A percentile compares a stretch with the other conserved stretches of the same genome.
These are phyloP conservation scores for Ogataea methanolica DNA, from an alignment of 805 yeast species.

Conservation along the genomic window DNA sequence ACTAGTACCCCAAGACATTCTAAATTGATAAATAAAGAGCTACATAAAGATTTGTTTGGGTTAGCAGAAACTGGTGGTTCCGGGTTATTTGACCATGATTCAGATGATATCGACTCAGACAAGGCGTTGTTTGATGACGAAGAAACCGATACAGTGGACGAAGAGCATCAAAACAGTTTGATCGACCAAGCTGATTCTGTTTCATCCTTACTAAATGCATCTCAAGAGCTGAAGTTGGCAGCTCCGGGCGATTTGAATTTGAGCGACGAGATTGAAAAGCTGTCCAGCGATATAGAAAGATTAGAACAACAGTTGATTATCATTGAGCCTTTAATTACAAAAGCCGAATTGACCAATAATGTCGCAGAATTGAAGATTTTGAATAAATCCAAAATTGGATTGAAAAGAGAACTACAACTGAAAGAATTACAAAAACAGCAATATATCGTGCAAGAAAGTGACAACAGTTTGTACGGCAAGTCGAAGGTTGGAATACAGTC, in stretches of 20 bases:
- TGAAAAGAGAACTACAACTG: conserved; percentile 66
- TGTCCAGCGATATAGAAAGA: conserved; percentile 53
- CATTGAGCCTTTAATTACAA: conserved; percentile 61
- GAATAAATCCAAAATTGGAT: conserved; percentile 58
- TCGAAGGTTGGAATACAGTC: conserved; percentile 51
- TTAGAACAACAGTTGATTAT: conserved; percentile 59
- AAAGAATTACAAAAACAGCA: conserved; percentile 78
- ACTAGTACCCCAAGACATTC: conserved; percentile 19
- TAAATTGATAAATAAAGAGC: conserved; percentile 24
- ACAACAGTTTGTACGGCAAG: conserved; percentile 68
- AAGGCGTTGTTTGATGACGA: conserved; percentile 30
- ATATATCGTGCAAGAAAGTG: conserved; percentile 76
- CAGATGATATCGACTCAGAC: conserved; percentile 21
- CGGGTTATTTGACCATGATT: conserved; percentile 16
- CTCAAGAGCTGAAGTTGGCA: conserved; percentile 39
- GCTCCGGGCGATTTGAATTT: conserved; percentile 67
- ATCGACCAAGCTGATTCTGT: conserved; percentile 9
- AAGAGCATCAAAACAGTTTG: conserved; percentile 9
- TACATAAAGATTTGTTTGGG: conserved; percentile 32
- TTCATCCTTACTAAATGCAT: conserved; percentile 12
- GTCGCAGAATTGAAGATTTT: conserved; percentile 63
- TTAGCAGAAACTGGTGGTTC: conserved; percentile 9
- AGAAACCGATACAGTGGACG: conserved; percentile 10
- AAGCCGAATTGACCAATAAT: conserved; percentile 84
- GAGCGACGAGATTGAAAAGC: conserved; percentile 59